These are phyloP conservation scores for Xanthoconium stramineum DNA, from an alignment of 768 basidiomycete species.

Conservation along the genomic window DNA sequence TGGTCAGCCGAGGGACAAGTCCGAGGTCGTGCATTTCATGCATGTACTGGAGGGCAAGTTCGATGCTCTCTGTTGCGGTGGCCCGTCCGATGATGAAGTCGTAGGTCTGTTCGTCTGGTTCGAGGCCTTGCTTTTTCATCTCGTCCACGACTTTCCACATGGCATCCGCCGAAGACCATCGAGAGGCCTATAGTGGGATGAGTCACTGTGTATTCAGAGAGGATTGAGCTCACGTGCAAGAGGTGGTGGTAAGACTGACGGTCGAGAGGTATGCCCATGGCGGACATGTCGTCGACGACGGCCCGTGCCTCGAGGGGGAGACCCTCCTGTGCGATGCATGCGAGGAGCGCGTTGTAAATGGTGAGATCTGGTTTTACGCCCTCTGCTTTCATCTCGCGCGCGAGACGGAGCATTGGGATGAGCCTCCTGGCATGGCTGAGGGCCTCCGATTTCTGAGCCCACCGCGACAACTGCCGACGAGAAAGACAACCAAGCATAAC, in stretches of 20 bases:
- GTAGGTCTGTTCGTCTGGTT: slow-evolving; percentile 54
- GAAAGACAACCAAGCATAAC: slow-evolving; percentile 3
- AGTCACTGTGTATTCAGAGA: slow-evolving; percentile 2
- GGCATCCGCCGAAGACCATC: slow-evolving; percentile 34
- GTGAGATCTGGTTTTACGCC: slow-evolving; percentile 50
- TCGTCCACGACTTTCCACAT: slow-evolving; percentile 50
- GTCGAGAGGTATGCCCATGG: slow-evolving; percentile 47
- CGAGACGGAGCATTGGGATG: slow-evolving; percentile 41
- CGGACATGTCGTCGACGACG: slow-evolving; percentile 66
- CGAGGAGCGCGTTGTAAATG: slow-evolving; percentile 58
- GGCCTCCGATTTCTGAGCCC: slow-evolving; percentile 27
- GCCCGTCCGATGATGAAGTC: slow-evolving; percentile 49
- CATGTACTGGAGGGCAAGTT: slow-evolving; percentile 60
- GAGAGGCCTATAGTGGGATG: slow-evolving; percentile 42
- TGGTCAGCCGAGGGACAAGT: slow-evolving; percentile 47
- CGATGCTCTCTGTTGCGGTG: slow-evolving; percentile 49
- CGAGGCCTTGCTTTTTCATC: slow-evolving; percentile 50
- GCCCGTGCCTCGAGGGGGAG: slow-evolving; percentile 56
- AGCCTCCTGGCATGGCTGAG: slow-evolving; percentile 36
- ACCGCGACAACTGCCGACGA: too few relatives aligned
- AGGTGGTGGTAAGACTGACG: slow-evolving; percentile 55
- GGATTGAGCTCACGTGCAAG: slow-evolving; percentile 46
- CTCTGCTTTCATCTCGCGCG: slow-evolving; percentile 55
- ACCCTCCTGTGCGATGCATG: slow-evolving; percentile 42
- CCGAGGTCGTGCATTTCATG: slow-evolving; percentile 53